Evolutionary conservation across 1,139 yeast species (phyloP).

Genomic region (Taphrina sp.): DNA sequence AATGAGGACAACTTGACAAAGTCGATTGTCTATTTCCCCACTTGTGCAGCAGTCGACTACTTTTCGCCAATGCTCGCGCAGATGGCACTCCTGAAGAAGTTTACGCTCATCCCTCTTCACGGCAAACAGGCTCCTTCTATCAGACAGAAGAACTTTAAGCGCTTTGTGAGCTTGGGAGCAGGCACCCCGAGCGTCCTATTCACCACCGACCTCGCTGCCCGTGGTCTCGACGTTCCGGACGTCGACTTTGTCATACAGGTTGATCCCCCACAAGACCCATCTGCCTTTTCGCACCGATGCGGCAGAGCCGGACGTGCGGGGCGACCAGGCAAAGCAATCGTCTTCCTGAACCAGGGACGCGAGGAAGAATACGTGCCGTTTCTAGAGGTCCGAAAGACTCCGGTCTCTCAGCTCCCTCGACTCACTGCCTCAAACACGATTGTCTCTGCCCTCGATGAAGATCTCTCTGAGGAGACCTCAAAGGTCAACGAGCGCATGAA

Average conservation of each 20-base stretch:
- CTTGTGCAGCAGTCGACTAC: constrained; percentile 76
- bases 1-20: constrained; percentile 61
- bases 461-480: constrained; percentile 10
- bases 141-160: constrained; percentile 65
- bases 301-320: constrained; percentile 95
- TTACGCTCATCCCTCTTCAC: constrained; percentile 65
- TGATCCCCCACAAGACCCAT: constrained; percentile 91
- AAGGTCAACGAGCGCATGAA: constrained; percentile 15
- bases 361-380: constrained; percentile 83
- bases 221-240: constrained; percentile 91
- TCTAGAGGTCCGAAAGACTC: constrained; percentile 69
- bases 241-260: constrained; percentile 84
- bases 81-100: constrained; percentile 37
- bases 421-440: constrained; percentile 24
- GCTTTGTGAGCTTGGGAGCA: constrained; percentile 51
- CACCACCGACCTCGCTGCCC: constrained; percentile 63
- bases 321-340: constrained; percentile 72
- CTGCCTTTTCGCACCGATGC: constrained; percentile 80
- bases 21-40: constrained; percentile 86
- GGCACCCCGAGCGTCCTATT: constrained; percentile 59
- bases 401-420: constrained; percentile 44
- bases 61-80: constrained; percentile 59
- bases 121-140: constrained; percentile 79
- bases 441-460: constrained; percentile 34
- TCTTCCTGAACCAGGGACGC: constrained; percentile 65